Base-by-base conservation (phyloP, 1,284 basidiomycete species). In the Pholiota adiposa region DNA sequence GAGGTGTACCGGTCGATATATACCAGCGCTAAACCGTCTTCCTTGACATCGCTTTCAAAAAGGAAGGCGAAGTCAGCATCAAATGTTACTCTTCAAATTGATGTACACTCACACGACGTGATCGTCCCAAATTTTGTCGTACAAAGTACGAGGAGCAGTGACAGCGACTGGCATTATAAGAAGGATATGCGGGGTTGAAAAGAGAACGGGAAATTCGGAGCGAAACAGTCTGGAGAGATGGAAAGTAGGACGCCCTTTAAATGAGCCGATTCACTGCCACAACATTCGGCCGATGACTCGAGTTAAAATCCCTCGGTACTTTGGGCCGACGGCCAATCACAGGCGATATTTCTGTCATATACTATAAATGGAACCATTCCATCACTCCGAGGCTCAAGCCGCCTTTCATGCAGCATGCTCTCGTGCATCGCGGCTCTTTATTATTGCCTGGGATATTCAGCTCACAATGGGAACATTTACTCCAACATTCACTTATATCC, bases 61-160 rank as follows among this genome's bases (percentile, higher is more conserved):
- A 63, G 41, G 55, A 38, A 38, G 51, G 27, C 44, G 49, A 52
- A 63, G 56, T 59, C 55, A 61, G 51, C 46, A 59, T 49, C 41
- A 61, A 53, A 33, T n/a, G 49, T 48, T 41, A 43, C 36, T 29
- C 46, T 44, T 51, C 38, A 34, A 54, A 56, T 51, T 51, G n/a
- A 44, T 27, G 27, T 25, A 36, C 33, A 79, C 88, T 64, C 69
- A 93, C 91, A 97, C 90, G 70, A 96, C 86, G 77, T 97, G 95
- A 75, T 97, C 94, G 67, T 97, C 94, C 87, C 93, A 97, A 67
- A 97, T 94, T 80, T 97, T 97, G 79, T 97, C 95, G 78, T 97
- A 96, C 38, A 97, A 81, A 49, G 95, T 97, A 65, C 92, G 87
- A 14, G 94, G 92, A 33, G 79, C 73, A 59, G 78, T 67, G 21